Conservation (phyloP, 106 monocot species). For the Dendrobium nobile region DNA sequence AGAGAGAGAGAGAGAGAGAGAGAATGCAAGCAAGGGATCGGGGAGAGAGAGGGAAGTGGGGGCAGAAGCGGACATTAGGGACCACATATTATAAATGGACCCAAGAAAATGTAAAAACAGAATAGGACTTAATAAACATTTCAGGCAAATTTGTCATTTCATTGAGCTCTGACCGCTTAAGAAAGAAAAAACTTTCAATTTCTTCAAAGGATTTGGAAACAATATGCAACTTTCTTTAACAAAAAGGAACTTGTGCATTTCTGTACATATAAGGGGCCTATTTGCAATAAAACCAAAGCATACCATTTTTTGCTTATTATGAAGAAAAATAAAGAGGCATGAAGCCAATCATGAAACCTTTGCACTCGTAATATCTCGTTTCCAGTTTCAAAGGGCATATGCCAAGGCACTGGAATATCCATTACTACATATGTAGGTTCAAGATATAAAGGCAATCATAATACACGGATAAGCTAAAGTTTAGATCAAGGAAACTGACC, state of each 20-base stretch:
- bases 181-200: background rate
- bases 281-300: background rate
- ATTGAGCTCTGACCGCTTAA: background rate
- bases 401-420: background rate
- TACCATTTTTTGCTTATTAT: background rate
- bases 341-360: background rate
- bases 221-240: background rate
- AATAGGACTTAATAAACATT: background rate
- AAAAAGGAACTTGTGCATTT: background rate
- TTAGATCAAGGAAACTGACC: constrained; percentile 22
- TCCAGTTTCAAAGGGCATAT: background rate
- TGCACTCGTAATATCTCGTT: background rate
- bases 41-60: background rate
- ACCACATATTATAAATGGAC: background rate
- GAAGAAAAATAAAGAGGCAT: background rate
- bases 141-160: background rate
- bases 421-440: background rate
- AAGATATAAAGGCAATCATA: background rate
- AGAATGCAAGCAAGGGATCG: background rate
- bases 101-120: background rate
- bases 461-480: background rate
- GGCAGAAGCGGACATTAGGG: background rate
- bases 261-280: background rate
- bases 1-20: background rate
- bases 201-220: background rate